Base-by-base conservation (phyloP, 1,284 basidiomycete species). In the Paramarasmius palmivorus region DNA sequence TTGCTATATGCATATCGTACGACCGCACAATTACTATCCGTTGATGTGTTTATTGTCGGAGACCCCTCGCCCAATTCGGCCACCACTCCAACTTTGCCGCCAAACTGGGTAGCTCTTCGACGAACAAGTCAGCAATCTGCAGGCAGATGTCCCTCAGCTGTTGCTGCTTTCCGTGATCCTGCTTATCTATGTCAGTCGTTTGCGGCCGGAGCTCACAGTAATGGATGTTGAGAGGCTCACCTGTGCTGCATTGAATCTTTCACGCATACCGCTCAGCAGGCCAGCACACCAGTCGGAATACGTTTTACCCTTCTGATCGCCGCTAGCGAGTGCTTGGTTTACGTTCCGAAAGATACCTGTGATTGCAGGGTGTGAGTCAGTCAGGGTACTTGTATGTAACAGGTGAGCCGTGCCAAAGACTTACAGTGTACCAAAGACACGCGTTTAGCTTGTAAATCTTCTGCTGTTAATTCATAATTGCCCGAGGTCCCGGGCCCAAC, bases 391-490 rank as follows among this genome's bases (percentile, higher is more conserved):
- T 9, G 17, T 19, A 17, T 40, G 41, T 12, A 29, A n/a, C 25
- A 17, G 12, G 10, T 29, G 44, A 32, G 5, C 22, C 32, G 12
- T 4, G 22, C 37, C 29, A 17, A 20, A 37, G 40, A 49, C 57
- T 17, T 52, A 72, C 71, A 62, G 62, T 57, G 55, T 22, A 73
- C 40, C 7, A 70, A 60, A n/a, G 62, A 57, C 23, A 67, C 34
- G 32, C 68, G 61, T 4, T 64, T 53, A 3, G 53, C 57, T 42
- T 63, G 32, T 49, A 68, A 64, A 32, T 68, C 57, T n/a, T 57
- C 53, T 4, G 58, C 44, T 29, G 65, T 60, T 26, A 70, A 57
- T 14, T 57, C 54, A 45, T 61, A 64, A 42, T 60, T 10, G 52
- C 62, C 1, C 46, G 50, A n/a, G 49, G 40, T 3, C 40, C 15